A percentile compares a stretch with the other conserved stretches of the same genome.
phyloP scores from a whole-genome alignment of 2,329 filamentous ascomycete species.

The Lasiodiplodia theobromae region DNA sequence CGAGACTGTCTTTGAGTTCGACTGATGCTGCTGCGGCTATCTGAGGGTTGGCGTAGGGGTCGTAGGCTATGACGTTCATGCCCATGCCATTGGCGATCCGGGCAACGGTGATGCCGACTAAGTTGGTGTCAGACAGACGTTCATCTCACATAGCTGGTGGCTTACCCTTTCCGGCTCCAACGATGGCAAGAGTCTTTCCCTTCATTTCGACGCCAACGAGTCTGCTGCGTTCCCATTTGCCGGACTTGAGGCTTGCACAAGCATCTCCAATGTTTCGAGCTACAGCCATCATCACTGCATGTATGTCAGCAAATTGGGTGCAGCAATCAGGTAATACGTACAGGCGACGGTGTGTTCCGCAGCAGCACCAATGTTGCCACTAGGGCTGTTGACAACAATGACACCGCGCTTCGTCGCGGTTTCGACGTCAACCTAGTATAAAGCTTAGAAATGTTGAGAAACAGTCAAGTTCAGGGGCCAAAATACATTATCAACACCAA shows the following conservation, averaged over 20 bases:
- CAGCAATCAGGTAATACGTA: slow-evolving; percentile 36
- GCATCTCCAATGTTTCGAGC: slow-evolving; percentile 77
- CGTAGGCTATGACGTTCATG: slow-evolving; percentile 77
- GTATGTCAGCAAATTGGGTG: background rate
- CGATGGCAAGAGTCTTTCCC: slow-evolving; percentile 76
- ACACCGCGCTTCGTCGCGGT: slow-evolving; percentile 76
- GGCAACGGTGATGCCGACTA: slow-evolving; percentile 80
- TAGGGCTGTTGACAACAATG: slow-evolving; percentile 80
- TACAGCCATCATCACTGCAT: slow-evolving; percentile 71
- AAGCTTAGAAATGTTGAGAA: background rate
- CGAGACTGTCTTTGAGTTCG: slow-evolving; percentile 63
- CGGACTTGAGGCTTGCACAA: slow-evolving; percentile 72
- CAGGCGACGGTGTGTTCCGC: slow-evolving; percentile 76
- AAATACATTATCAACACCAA: slow-evolving; percentile 56
- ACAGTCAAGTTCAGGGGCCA: background rate
- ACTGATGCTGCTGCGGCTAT: slow-evolving; percentile 74
- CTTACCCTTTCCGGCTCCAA: slow-evolving; percentile 78
- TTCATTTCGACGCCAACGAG: slow-evolving; percentile 81
- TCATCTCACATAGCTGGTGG: background rate
- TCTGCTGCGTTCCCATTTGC: slow-evolving; percentile 76
- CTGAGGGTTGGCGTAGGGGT: slow-evolving; percentile 79
- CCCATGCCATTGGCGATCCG: slow-evolving; percentile 79
- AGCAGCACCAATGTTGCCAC: slow-evolving; percentile 81
- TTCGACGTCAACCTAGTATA: slow-evolving; percentile 80
- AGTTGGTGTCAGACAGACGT: slow-evolving; percentile 16